These are phyloP conservation scores for Haplosporangium gracile DNA, from an alignment of 192 early-diverging fungal genomes.

Conservation along the genomic window DNA sequence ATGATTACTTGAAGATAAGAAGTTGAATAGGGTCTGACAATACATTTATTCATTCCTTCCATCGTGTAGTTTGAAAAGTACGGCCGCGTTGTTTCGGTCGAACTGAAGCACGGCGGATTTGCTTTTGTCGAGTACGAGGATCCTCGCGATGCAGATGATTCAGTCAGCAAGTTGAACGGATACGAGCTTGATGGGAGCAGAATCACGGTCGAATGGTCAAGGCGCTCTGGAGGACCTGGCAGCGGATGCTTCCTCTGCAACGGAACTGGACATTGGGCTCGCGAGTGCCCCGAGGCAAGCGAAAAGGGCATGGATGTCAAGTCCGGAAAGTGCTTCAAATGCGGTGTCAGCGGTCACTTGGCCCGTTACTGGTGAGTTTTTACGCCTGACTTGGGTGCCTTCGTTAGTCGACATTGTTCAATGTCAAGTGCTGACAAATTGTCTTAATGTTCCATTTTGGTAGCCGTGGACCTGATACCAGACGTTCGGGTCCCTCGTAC, in stretches of 20 bases:
- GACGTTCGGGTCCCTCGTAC: conserved; percentile 25
- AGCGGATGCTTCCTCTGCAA: conserved; percentile 69
- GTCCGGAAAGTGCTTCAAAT: conserved; percentile 69
- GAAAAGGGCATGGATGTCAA: conserved; percentile 70
- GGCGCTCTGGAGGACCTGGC: conserved; percentile 63
- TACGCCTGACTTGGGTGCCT: background rate
- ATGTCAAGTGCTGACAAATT: background rate
- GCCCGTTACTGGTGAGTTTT: conserved; percentile 53
- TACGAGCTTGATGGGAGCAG: conserved; percentile 64
- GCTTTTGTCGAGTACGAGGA: conserved; percentile 70
- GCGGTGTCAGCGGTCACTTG: conserved; percentile 64
- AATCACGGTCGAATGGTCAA: conserved; percentile 66
- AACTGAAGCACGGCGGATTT: conserved; percentile 67
- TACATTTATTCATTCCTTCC: background rate
- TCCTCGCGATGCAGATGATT: conserved; percentile 66
- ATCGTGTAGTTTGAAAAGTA: conserved; percentile 62
- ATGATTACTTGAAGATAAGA: background rate
- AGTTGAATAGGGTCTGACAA: background rate
- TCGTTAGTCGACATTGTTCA: background rate
- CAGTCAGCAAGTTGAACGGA: conserved; percentile 64
- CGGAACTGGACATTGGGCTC: conserved; percentile 66
- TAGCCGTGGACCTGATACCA: conserved; percentile 25
- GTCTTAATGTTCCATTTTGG: background rate
- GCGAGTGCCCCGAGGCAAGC: conserved; percentile 65
- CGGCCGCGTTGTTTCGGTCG: conserved; percentile 63